Base-by-base conservation (phyloP, 208 protist genomes). In the Leishmania lainsoni region DNA sequence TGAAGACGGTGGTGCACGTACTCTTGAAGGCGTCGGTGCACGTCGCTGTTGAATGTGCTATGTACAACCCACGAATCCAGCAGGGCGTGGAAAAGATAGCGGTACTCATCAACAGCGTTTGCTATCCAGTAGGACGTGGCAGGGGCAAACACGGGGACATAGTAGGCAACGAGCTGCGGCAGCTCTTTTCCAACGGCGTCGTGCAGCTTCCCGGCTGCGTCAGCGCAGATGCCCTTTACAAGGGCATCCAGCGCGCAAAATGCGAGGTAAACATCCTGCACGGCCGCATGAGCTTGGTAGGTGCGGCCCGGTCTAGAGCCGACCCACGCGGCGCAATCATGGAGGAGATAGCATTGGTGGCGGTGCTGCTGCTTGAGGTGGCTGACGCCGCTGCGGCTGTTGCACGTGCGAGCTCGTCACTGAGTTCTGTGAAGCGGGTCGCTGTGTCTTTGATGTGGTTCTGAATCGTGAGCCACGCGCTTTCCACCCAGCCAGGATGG, bases 241-340 rank as follows among this genome's bases (percentile, higher is more conserved):
- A 94, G 75, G 17, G 86, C 87, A 77, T 96, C 93, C 56, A 96
- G 80, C 14, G 91, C 81, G 71, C 91, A 94, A 49, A 94, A 94
- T 20, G 91, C 81, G 20, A 95, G 49, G 80, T 96, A 96, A 45
- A 92, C 69, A 70, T 96, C 91, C 77, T 96, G 93, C 65, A 95
- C 83, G 20, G 76, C 89, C 0, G 90, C 93, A 63, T 93, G 89
- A 14, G 80, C 83, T 22, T 80, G 75, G 83, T 96, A 96, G 29
- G 86, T 79, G 1, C 79, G 83, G 86, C 92, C 85, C 87, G 86
- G 48, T 81, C 80, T 59, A 79, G 66, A 17, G 76, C 79, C 5
- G 76, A 84, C 52, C 73, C 92, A 32, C 70, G 75, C 29, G 75
- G 70, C 2, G 72, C 78, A 14, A 51, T 78, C 71, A 70, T 84